Conservation (phyloP, 2,329 filamentous ascomycete genomes). For the Neopestalotiopsis rosae region DNA sequence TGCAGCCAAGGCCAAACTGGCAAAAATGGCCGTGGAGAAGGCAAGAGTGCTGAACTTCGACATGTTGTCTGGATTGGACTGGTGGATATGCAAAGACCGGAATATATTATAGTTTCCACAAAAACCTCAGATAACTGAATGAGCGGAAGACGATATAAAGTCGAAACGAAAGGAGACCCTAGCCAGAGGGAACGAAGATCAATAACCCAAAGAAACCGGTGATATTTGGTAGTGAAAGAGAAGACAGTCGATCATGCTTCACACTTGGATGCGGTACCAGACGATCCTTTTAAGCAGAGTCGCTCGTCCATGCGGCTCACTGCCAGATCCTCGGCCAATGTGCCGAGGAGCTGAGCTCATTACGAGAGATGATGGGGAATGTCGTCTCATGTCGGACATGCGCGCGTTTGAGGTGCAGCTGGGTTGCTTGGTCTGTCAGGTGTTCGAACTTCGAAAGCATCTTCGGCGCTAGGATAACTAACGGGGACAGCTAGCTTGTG, state of each 20-base stretch:
- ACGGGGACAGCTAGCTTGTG: background rate
- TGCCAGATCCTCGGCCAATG: background rate
- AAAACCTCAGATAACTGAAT: background rate
- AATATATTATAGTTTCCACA: background rate
- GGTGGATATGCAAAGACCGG: background rate
- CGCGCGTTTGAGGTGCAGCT: constrained; percentile 10
- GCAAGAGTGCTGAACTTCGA: constrained; percentile 16
- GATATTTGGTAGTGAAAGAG: constrained; percentile 3
- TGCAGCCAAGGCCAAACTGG: constrained; percentile 16
- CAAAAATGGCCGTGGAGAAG: constrained; percentile 14
- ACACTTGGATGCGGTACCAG: background rate
- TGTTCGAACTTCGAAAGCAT: background rate
- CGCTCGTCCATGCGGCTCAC: background rate
- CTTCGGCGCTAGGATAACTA: background rate
- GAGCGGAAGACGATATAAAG: constrained; percentile 3
- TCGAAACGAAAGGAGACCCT: constrained; percentile 21
- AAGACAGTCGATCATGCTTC: constrained; percentile 14
- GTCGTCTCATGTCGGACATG: constrained; percentile 11
- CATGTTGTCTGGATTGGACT: constrained; percentile 8
- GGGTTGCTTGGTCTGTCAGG: background rate
- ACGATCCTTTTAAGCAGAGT: constrained; percentile 11
- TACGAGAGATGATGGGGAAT: background rate
- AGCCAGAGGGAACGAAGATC: constrained; percentile 20
- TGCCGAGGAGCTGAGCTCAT: background rate
- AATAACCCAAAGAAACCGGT: constrained; percentile 9